Conservation (phyloP, 2,329 filamentous ascomycete genomes). For the Parastagonospora nodorum region DNA sequence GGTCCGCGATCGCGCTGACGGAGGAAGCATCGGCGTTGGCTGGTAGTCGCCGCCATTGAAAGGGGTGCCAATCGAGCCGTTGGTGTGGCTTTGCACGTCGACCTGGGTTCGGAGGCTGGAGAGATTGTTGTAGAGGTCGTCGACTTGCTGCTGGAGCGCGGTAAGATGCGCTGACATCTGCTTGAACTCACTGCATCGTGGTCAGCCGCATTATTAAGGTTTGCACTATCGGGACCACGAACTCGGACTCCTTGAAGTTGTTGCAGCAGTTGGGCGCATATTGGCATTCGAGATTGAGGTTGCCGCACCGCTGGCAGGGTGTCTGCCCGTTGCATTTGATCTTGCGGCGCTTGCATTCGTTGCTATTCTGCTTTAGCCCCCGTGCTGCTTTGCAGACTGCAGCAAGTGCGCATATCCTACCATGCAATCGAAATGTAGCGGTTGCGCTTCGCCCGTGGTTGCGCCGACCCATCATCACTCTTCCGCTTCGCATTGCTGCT, state of each 20-base stretch:
- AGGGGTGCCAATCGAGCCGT: conserved; percentile 35
- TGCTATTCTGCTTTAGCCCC: conserved; percentile 49
- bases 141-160: conserved; percentile 82
- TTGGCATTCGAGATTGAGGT: conserved; percentile 66
- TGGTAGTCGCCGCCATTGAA: conserved; percentile 38
- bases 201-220: conserved; percentile 9
- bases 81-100: conserved; percentile 36
- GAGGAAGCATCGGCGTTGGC: conserved; percentile 39
- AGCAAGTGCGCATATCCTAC: conserved; percentile 51
- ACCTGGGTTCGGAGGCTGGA: conserved; percentile 65
- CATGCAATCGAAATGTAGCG: conserved; percentile 71
- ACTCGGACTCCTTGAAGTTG: conserved; percentile 88
- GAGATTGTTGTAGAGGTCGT: conserved; percentile 74
- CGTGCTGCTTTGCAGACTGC: background rate
- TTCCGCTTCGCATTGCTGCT: conserved; percentile 48
- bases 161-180: conserved; percentile 76
- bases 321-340: conserved; percentile 71
- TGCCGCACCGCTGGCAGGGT: conserved; percentile 68
- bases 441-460: conserved; percentile 66
- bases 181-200: conserved; percentile 69
- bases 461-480: conserved; percentile 49
- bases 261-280: conserved; percentile 74
- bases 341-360: conserved; percentile 69
- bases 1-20: conserved; percentile 46
- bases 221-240: conserved; percentile 20